Percentiles rank a stretch among this genome's conserved stretches.
phyloP scores from a whole-genome alignment of 164 flowering plant genomes.

The Platanus orientalis region DNA sequence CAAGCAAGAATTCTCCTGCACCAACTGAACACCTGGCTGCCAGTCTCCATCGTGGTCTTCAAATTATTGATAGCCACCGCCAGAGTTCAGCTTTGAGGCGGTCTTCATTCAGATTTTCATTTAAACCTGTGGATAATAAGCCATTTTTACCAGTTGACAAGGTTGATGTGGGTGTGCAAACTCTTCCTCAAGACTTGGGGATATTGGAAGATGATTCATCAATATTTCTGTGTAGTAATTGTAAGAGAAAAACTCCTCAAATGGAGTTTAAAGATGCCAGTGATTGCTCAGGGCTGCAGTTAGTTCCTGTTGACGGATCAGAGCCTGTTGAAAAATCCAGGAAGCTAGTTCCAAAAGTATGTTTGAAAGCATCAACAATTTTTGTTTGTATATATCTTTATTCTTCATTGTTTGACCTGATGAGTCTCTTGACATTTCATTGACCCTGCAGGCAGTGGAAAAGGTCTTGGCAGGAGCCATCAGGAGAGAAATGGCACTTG shows the following conservation, averaged over 20 bases:
- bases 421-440: background rate
- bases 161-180: constrained; percentile 84
- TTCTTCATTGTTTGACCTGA: background rate
- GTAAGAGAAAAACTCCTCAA: constrained; percentile 38
- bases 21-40: constrained; percentile 74
- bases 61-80: constrained; percentile 56
- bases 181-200: constrained; percentile 33
- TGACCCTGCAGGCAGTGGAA: constrained; percentile 70
- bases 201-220: constrained; percentile 21
- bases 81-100: constrained; percentile 55
- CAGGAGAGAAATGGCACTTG: constrained; percentile 95
- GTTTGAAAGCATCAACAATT: constrained; percentile 13
- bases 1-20: constrained; percentile 21
- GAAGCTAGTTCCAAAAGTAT: constrained; percentile 79
- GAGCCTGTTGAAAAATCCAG: constrained; percentile 47
- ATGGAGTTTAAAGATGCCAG: constrained; percentile 31
- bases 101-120: constrained; percentile 74
- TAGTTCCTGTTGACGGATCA: constrained; percentile 56
- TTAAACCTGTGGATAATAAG: constrained; percentile 50
- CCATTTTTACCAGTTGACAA: constrained; percentile 39
- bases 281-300: constrained; percentile 46
- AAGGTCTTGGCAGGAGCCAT: constrained; percentile 95
- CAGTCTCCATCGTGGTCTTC: constrained; percentile 85
- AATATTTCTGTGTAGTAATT: constrained; percentile 48
- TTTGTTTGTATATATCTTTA: background rate